phyloP scores from a whole-genome alignment of 176 grass and related monocot genomes.

The Eragrostis nindensis region DNA sequence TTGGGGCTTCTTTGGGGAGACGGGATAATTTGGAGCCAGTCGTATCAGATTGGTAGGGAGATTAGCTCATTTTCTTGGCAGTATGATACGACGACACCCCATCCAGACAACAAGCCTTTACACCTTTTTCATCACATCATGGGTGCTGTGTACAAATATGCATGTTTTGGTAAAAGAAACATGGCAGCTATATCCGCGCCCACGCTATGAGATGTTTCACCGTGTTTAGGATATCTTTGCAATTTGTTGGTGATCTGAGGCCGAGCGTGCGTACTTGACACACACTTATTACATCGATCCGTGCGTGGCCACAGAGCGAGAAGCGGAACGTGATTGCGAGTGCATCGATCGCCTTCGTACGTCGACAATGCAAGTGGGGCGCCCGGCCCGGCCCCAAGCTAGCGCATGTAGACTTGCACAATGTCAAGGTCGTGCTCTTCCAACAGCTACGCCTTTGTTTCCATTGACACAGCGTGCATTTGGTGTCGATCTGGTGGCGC shows the following conservation, averaged over 20 bases:
- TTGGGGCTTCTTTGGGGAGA: neutral
- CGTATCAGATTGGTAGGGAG: neutral
- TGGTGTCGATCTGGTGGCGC: neutral
- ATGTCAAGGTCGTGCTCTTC: neutral
- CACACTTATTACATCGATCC: neutral
- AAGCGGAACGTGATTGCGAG: neutral
- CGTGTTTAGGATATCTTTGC: too few relatives aligned
- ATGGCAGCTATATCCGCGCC: neutral
- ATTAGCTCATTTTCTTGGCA: neutral
- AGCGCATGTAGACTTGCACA: too few relatives aligned
- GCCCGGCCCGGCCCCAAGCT: neutral
- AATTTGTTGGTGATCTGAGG: neutral
- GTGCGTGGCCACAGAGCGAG: neutral
- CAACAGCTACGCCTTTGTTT: neutral
- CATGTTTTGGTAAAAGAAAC: neutral
- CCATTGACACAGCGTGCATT: neutral
- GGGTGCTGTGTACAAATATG: neutral
- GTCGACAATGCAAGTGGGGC: neutral
- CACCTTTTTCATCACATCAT: neutral
- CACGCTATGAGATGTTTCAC: neutral
- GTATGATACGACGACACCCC: neutral
- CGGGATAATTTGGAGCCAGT: neutral
- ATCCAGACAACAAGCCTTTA: neutral
- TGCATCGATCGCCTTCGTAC: neutral
- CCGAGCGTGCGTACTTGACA: neutral